Conservation (phyloP, 805 yeast genomes). For the Yarrowia phangngaensis region DNA sequence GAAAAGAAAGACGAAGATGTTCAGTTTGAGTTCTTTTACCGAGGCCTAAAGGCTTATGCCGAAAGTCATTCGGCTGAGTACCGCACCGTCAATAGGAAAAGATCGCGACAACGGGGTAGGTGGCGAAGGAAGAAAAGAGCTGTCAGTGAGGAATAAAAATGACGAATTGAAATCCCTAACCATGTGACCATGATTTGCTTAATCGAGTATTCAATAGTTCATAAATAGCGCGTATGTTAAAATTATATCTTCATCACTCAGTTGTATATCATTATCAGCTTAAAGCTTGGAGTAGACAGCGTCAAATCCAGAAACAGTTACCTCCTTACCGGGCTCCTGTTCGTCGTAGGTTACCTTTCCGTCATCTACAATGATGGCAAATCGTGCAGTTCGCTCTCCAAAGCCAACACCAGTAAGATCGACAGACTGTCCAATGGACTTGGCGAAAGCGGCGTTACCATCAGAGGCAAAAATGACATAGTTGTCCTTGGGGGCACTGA, state of each 20-base stretch:
- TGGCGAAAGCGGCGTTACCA: conserved; percentile 57
- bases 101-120: not conserved
- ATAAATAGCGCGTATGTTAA: too few relatives aligned
- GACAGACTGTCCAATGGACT: conserved; percentile 54
- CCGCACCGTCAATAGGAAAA: not conserved
- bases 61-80: conserved; percentile 4
- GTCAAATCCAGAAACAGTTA: conserved; percentile 47
- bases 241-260: not conserved
- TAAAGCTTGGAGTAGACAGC: conserved; percentile 44
- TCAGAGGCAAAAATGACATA: conserved; percentile 60
- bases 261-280: not conserved
- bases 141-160: too few relatives aligned
- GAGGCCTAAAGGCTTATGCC: not conserved
- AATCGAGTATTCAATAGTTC: too few relatives aligned
- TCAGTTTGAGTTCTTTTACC: conserved; percentile 3
- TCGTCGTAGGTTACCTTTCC: conserved; percentile 53
- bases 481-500: conserved; percentile 41
- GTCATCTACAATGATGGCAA: conserved; percentile 63
- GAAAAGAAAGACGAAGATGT: not conserved
- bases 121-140: not conserved
- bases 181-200: too few relatives aligned
- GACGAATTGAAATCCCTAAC: too few relatives aligned
- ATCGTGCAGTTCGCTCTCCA: conserved; percentile 63
- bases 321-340: conserved; percentile 46
- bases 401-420: conserved; percentile 54